Evolutionary conservation across 2,329 filamentous ascomycete genomes (phyloP), one percentile per base, ranked within the genome.

Genomic region (Penicillium carneum): DNA sequence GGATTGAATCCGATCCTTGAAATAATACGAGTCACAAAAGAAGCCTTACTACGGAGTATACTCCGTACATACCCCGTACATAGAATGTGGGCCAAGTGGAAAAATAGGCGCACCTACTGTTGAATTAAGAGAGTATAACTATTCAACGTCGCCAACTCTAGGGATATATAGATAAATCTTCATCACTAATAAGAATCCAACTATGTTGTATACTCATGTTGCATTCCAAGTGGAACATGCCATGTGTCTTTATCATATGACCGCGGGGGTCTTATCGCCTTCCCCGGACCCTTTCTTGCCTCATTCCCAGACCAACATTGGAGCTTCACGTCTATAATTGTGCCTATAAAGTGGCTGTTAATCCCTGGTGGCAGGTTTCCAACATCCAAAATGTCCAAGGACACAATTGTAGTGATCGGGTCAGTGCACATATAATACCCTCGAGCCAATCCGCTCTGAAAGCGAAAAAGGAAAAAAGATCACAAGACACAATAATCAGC

Each of bases 391-490:
- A 75, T 74, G 72, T 10, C 67, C 26, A 42, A 64, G 26, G 72
- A 74, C 57, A 78, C 75, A 3, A 76, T 78, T 36, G 73, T 78
- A 29, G 72, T 79, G 10, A 72, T 78, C 55, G 77, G 77, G 77
- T 78, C 63, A 62, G 51, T 51, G 29, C 33, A 41, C 36, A 43
- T 54, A 38, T 23, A 49, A 38, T 26, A 54, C 5, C n/a, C 6
- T 16, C 3, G 26, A 53, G 20, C 10, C 4, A 31, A 42, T 20
- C 26, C 33, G 1, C 20, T 52, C 33, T 16, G 18, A n/a, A 42
- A 34, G 10, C 20, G 20, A 23, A 23, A 12, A 6, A 42, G 16
- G 43, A 26, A 20, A 34, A 8, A 3, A 0, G 34, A 16, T 38
- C 34, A 39, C 34, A 49, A 34, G 31, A 43, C 34, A 29, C 23